These are phyloP conservation scores for Metarhizium brunneum DNA, from an alignment of 2,329 filamentous ascomycete genomes.

Conservation along the genomic window DNA sequence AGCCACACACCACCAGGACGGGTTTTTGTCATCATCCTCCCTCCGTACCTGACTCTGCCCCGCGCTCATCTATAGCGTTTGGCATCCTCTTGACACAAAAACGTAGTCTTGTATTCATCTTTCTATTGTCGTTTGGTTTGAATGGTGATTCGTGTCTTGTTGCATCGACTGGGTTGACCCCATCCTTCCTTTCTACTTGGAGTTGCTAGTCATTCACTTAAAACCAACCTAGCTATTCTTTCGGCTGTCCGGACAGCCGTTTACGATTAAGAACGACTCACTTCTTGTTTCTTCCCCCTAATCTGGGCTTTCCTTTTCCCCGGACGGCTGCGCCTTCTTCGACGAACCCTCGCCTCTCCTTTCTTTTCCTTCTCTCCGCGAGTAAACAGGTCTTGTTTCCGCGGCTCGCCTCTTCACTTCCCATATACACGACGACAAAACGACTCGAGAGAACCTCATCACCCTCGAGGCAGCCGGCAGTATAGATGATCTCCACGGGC, in stretches of 20 bases:
- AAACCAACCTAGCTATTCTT: neutral
- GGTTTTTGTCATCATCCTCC: neutral
- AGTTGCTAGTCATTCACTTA: neutral
- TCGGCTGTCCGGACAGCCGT: neutral
- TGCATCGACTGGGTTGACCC: neutral
- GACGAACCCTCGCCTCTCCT: neutral
- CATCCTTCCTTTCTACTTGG: neutral
- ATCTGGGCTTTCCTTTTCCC: neutral
- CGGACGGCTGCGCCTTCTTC: neutral
- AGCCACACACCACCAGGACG: neutral
- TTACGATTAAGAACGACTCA: neutral
- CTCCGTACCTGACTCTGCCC: neutral
- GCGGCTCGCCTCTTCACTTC: neutral
- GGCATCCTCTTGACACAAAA: neutral
- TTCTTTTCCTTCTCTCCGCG: neutral
- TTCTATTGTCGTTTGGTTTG: neutral
- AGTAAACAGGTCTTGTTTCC: neutral
- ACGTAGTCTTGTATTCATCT: neutral
- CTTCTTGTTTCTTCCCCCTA: neutral
- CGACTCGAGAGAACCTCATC: neutral
- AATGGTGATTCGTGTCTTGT: neutral
- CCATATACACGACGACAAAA: neutral
- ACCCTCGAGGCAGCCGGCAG: neutral
- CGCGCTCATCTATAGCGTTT: neutral
- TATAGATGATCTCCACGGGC: neutral